Evolutionary conservation across 2,329 filamentous ascomycete genomes (phyloP).

Genomic region (Nigrospora oryzae): DNA sequence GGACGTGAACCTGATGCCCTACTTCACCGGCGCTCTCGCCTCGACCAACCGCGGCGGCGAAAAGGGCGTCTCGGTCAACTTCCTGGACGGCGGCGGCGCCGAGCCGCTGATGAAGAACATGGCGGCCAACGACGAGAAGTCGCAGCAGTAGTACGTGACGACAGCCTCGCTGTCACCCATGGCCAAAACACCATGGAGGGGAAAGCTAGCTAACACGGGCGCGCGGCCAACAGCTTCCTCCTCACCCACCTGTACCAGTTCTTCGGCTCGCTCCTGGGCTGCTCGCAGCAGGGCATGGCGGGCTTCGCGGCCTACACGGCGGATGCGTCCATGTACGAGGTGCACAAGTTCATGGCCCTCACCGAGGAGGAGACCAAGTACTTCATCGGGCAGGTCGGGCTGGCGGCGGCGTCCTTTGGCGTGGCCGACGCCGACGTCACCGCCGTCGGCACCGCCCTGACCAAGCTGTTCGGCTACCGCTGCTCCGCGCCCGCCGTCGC

Average conservation of each 20-base stretch:
- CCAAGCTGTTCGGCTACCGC: constrained; percentile 38
- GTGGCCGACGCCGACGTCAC: constrained; percentile 43
- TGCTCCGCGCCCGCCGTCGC: constrained; percentile 38
- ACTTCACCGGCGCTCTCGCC: constrained; percentile 46
- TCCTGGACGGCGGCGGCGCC: constrained; percentile 51
- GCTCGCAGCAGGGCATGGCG: constrained; percentile 37
- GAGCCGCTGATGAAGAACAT: constrained; percentile 45
- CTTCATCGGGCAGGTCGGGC: constrained; percentile 50
- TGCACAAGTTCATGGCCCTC: constrained; percentile 54
- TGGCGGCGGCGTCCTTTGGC: constrained; percentile 49
- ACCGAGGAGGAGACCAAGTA: constrained; percentile 41
- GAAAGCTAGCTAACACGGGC: background rate
- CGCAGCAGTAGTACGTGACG: constrained; percentile 44
- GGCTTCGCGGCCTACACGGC: constrained; percentile 42
- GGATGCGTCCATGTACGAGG: constrained; percentile 36
- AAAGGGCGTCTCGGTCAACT: constrained; percentile 43
- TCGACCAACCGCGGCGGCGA: constrained; percentile 43
- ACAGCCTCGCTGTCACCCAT: background rate
- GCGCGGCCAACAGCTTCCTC: constrained; percentile 31
- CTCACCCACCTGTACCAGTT: constrained; percentile 55
- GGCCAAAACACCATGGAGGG: background rate
- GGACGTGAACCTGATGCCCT: constrained; percentile 47
- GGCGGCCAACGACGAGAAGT: constrained; percentile 39
- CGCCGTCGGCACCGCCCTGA: constrained; percentile 39
- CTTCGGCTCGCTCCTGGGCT: constrained; percentile 51